A percentile compares a stretch with the other conserved stretches of the same genome.
These are phyloP conservation scores for Anaeramoeba flamelloides DNA, from an alignment of 78 protist genomes.

Conservation along the genomic window DNA sequence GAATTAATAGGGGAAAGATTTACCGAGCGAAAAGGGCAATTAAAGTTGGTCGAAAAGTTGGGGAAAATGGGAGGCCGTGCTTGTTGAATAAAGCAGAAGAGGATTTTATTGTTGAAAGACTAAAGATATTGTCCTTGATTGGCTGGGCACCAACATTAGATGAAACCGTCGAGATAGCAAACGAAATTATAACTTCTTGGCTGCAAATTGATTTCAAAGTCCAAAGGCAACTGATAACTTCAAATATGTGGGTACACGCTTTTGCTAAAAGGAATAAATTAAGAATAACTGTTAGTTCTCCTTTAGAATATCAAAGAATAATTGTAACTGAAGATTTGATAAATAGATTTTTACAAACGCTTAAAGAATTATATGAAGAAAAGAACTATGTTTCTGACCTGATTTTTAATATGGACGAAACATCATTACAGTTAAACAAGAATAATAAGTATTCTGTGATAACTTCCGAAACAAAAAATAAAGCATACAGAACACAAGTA, in stretches of 20 bases:
- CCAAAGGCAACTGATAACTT: background rate
- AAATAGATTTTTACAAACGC: background rate
- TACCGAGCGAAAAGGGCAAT: background rate
- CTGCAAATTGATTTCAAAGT: no score
- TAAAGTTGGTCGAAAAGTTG: background rate
- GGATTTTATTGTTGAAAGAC: background rate
- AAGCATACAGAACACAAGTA: background rate
- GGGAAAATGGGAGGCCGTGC: background rate
- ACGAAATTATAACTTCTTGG: background rate
- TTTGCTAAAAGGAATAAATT: background rate
- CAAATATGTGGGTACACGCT: background rate
- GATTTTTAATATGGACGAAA: background rate
- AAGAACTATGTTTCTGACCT: background rate
- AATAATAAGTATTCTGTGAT: no score
- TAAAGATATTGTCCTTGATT: background rate
- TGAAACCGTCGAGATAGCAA: background rate
- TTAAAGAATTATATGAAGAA: background rate
- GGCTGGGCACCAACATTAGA: background rate
- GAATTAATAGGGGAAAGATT: no score
- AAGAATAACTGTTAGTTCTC: background rate
- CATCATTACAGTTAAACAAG: background rate
- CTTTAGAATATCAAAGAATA: background rate
- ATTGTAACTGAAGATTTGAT: background rate
- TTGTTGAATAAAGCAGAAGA: background rate
- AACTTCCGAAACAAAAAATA: no score